Evolutionary conservation across 139 green algal genomes (phyloP), one percentile per base, ranked within the genome.

Genomic region (Deuterostichococcus epilithicus): DNA sequence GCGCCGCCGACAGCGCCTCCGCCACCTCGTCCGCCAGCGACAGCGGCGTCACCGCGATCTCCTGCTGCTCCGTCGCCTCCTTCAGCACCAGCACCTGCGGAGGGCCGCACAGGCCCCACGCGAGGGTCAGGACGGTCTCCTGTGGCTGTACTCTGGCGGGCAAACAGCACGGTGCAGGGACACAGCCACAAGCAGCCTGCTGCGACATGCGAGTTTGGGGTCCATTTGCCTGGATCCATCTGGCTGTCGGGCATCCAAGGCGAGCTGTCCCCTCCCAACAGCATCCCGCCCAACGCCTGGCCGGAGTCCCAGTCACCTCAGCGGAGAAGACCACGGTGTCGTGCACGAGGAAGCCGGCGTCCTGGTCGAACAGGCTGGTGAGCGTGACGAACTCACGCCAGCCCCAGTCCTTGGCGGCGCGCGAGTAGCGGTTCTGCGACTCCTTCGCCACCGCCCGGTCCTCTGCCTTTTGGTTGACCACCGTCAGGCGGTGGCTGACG

Each of bases 371-470:
- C 60, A 93, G 83, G 3, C 70, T 77, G 59, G 86, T 90, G 28
- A 93, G 84, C 26, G 86, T 88, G 30, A 93, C 76, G 70, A 93
- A 93, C 80, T 93, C 89, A 23, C 87, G 83, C 87, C 87, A 93
- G 42, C 89, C 89, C 89, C 89, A 93, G 83, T 93, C 87, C 72
- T 92, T 93, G 32, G 87, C 87, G 33, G 81, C 58, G 68, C 83
- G 86, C 39, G 75, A 86, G 85, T 92, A 91, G 36, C 87, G 78
- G 77, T 93, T 93, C 79, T 93, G 88, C 3, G 73, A 86, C 84
- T 93, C 87, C 78, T 92, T 92, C 44, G 68, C 79, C 13, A 93
- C 76, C 37, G 69, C 76, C n/a, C 63, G 37, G 59, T 63, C 72
- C 65, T 83, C 78, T 42, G 58, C 69, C 1, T 77, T 70, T 68